Conservation (phyloP, 2,329 filamentous ascomycete species). For the Aspergillus novofumigatus region DNA sequence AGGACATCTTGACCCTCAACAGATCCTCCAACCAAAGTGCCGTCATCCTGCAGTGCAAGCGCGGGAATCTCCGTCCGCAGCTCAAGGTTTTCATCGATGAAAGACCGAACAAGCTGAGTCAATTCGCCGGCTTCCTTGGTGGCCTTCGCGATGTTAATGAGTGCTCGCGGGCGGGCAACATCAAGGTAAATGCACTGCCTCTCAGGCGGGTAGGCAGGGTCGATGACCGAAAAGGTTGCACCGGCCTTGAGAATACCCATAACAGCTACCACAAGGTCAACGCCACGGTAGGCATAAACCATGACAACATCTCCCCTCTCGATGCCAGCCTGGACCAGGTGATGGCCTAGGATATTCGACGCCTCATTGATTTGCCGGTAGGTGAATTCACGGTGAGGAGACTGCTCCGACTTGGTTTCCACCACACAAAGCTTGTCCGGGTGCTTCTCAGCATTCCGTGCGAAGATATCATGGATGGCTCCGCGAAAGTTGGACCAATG, state of each 20-base stretch:
- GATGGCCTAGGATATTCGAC: conserved; percentile 73
- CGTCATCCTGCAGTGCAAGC: conserved; percentile 67
- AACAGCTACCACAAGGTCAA: conserved; percentile 71
- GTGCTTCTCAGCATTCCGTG: conserved; percentile 54
- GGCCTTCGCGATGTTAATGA: conserved; percentile 71
- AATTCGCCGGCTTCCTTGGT: conserved; percentile 64
- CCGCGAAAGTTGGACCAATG: conserved; percentile 45
- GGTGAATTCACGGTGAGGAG: conserved; percentile 65
- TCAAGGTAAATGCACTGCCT: conserved; percentile 80
- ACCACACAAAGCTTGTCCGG: conserved; percentile 67
- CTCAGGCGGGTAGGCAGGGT: conserved; percentile 77
- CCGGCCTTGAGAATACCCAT: conserved; percentile 69
- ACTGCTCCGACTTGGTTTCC: conserved; percentile 53
- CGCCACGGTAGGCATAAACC: conserved; percentile 80
- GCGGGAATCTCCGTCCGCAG: conserved; percentile 72
- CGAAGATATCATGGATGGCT: conserved; percentile 43
- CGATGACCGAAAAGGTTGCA: conserved; percentile 60
- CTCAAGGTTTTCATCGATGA: conserved; percentile 67
- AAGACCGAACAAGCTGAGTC: conserved; percentile 57
- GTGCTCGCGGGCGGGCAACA: conserved; percentile 67
- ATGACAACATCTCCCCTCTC: conserved; percentile 84
- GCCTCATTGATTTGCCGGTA: conserved; percentile 85
- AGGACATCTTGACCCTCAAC: conserved; percentile 66
- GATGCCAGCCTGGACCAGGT: conserved; percentile 70
- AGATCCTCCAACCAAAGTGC: conserved; percentile 65